These are phyloP conservation scores for Pythium periplocum DNA, from an alignment of 352 stramenopile species.

Conservation along the genomic window DNA sequence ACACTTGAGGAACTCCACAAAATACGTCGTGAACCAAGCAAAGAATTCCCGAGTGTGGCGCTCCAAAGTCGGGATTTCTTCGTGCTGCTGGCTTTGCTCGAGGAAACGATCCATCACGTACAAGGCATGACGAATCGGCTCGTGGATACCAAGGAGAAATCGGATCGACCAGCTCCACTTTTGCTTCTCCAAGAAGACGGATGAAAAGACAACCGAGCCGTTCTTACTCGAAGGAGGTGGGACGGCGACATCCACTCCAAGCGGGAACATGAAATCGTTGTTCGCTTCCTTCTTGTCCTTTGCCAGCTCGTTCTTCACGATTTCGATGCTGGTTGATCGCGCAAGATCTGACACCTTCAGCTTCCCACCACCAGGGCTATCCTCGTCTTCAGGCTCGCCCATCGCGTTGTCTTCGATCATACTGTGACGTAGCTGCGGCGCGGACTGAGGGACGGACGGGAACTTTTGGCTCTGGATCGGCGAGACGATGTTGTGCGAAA, in stretches of 20 bases:
- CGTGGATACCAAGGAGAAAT: constrained; percentile 71
- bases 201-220: constrained; percentile 70
- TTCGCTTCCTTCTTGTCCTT: not conserved
- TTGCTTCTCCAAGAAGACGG: constrained; percentile 39
- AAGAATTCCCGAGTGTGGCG: constrained; percentile 74
- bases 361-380: not conserved
- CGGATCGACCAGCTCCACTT: constrained; percentile 70
- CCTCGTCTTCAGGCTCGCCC: not conserved
- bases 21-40: constrained; percentile 73
- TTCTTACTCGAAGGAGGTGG: constrained; percentile 31
- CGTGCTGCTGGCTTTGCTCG: constrained; percentile 34
- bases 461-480: constrained; percentile 20
- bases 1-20: constrained; percentile 71
- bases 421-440: constrained; percentile 14
- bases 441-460: constrained; percentile 19
- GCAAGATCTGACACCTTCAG: not conserved
- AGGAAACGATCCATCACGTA: constrained; percentile 83
- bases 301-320: not conserved
- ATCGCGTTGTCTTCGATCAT: constrained; percentile 9
- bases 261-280: not conserved
- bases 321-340: not conserved
- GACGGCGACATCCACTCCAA: constrained; percentile 29
- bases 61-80: constrained; percentile 31
- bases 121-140: constrained; percentile 73
- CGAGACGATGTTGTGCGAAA: constrained; percentile 13